A percentile compares a stretch with the other conserved stretches of the same genome.
Evolutionary conservation across 2,329 filamentous ascomycete species (phyloP).

Genomic region (Ophiocordyceps polyrhachis-furcata): DNA sequence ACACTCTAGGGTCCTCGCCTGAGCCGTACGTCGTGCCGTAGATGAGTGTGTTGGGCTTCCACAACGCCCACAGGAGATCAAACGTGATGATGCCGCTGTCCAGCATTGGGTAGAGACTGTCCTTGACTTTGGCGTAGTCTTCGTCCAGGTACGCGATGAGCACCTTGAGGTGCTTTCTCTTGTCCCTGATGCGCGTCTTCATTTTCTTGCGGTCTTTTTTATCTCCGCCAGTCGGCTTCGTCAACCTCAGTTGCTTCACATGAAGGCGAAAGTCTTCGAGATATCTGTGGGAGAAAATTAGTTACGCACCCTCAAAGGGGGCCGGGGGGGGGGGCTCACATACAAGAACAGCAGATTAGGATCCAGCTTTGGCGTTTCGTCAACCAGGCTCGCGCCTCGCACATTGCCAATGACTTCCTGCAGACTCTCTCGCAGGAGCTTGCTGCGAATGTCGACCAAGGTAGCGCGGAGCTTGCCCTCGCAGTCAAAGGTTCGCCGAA

Average conservation of each 20-base stretch:
- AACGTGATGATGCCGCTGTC: slow-evolving; percentile 74
- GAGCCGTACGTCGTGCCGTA: slow-evolving; percentile 63
- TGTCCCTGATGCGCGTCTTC: slow-evolving; percentile 35
- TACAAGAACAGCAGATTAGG: slow-evolving; percentile 52
- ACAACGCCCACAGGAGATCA: slow-evolving; percentile 73
- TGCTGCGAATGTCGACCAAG: slow-evolving; percentile 71
- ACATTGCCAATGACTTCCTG: slow-evolving; percentile 18
- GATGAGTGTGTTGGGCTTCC: slow-evolving; percentile 69
- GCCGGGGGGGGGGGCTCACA: too few species aligned
- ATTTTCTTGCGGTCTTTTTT: slow-evolving; percentile 43
- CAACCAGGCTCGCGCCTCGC: slow-evolving; percentile 51
- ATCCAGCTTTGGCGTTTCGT: slow-evolving; percentile 56
- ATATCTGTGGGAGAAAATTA: slow-evolving; percentile 28
- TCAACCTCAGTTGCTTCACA: slow-evolving; percentile 44
- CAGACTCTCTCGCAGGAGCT: slow-evolving; percentile 48
- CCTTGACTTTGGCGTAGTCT: slow-evolving; percentile 63
- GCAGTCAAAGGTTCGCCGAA: slow-evolving; percentile 67
- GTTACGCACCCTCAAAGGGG: too few species aligned
- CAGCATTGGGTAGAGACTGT: slow-evolving; percentile 60
- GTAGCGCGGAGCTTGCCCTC: slow-evolving; percentile 62
- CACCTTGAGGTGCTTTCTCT: slow-evolving; percentile 49
- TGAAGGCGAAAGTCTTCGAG: slow-evolving; percentile 54
- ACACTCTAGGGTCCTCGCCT: slow-evolving; percentile 57
- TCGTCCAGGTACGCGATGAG: slow-evolving; percentile 61
- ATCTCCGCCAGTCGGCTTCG: slow-evolving; percentile 25